A percentile compares a stretch with the other conserved stretches of the same genome.
These are phyloP conservation scores for Fusarium citri DNA, from an alignment of 2,329 filamentous ascomycete genomes.

Conservation along the genomic window DNA sequence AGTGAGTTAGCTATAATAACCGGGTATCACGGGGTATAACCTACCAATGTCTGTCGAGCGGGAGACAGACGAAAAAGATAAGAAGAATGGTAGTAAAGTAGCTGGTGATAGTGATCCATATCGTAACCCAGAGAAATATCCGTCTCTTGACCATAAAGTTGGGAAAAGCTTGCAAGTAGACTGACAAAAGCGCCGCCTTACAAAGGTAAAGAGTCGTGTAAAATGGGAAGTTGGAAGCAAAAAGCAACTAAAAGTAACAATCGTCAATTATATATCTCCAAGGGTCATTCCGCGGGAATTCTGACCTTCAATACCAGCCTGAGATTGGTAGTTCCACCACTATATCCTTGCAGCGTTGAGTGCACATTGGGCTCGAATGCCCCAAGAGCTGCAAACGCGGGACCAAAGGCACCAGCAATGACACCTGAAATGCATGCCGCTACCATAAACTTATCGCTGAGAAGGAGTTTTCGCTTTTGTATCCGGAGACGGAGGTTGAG, in stretches of 20 bases:
- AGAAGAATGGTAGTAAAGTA: constrained; percentile 4
- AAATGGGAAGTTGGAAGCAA: constrained; percentile 26
- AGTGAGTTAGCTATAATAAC: accelerated
- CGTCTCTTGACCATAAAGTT: constrained; percentile 33
- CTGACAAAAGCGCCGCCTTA: constrained; percentile 35
- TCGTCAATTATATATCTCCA: accelerated
- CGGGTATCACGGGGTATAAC: accelerated
- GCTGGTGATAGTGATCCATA: not conserved
- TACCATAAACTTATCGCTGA: constrained; percentile 36
- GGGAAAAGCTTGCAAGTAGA: constrained; percentile 24
- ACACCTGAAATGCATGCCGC: constrained; percentile 28
- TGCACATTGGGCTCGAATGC: constrained; percentile 30
- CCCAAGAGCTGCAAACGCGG: constrained; percentile 2
- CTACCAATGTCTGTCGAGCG: constrained; percentile 18
- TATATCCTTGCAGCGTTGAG: constrained; percentile 12
- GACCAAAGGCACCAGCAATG: constrained; percentile 12
- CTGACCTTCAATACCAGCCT: constrained; percentile 24
- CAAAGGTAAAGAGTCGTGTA: constrained; percentile 41
- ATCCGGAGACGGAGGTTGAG: constrained; percentile 33
- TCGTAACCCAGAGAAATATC: constrained; percentile 21
- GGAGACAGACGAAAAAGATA: constrained; percentile 9
- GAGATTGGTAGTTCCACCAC: not conserved
- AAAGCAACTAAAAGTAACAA: constrained; percentile 16
- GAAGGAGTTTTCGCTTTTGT: constrained; percentile 21
- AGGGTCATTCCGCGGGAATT: too few species aligned